phyloP scores from a whole-genome alignment of 345 rosid genomes.

The Kandelia obovata region DNA sequence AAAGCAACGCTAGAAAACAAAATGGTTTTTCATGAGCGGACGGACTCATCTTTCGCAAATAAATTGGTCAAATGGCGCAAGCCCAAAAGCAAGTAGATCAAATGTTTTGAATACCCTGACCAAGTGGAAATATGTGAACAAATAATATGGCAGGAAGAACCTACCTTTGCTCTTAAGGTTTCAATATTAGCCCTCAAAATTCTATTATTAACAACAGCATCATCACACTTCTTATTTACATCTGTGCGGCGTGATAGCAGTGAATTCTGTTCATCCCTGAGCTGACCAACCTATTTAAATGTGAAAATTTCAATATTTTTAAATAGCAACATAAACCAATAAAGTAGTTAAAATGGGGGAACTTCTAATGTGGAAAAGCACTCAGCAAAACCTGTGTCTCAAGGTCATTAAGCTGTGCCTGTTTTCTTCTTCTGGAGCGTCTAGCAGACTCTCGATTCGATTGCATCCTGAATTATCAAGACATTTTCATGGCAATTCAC shows the following conservation, averaged over 20 bases:
- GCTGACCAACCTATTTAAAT: conserved; percentile 60
- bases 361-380: conserved; percentile 1
- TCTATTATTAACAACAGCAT: conserved; percentile 77
- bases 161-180: conserved; percentile 84
- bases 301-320: conserved; percentile 9
- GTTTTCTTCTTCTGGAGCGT: conserved; percentile 93
- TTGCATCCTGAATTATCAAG: conserved; percentile 58
- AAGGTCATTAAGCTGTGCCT: conserved; percentile 77
- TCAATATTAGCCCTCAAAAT: conserved; percentile 95
- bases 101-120: background rate
- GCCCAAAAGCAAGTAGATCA: conserved; percentile 1
- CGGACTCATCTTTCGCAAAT: background rate
- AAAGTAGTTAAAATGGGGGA: conserved; percentile 2
- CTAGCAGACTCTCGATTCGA: conserved; percentile 99
- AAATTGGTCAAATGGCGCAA: background rate
- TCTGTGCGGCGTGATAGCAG: conserved; percentile 64
- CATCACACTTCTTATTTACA: conserved; percentile 72
- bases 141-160: background rate
- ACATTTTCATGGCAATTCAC: conserved; percentile 9
- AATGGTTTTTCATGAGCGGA: background rate
- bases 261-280: conserved; percentile 70
- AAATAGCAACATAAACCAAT: background rate
- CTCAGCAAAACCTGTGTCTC: conserved; percentile 67
- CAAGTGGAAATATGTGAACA: background rate
- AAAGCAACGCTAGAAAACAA: background rate